Base-by-base conservation (phyloP, 352 stramenopile species). In the Globisporangium heterothallicum region DNA sequence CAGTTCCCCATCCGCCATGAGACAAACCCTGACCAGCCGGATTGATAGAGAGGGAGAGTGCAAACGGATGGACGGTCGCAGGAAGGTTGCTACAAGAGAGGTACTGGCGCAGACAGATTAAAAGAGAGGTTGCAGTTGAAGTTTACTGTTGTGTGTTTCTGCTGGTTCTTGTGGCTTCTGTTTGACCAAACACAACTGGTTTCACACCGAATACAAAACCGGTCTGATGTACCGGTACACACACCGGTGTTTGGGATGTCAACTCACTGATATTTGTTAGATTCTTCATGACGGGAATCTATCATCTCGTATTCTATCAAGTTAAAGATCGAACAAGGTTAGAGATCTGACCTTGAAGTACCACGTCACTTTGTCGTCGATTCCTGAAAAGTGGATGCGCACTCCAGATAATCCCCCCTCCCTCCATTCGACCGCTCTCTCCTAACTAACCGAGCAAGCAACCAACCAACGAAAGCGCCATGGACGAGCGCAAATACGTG, bases 401-500 rank as follows among this genome's bases (percentile, higher is more conserved):
- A n/a, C n/a, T n/a, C n/a, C n/a, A n/a, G n/a, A n/a, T n/a, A n/a
- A n/a, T n/a, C n/a, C n/a, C n/a, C n/a, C 32, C 4, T 38, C 32
- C 32, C 32, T 38, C 32, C 32, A 18, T 10, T 38, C n/a, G 6
- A 18, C 32, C 32, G n/a, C 6, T 38, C n/a, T 38, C 32, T 16
- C 32, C 32, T 38, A 3, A 2, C 32, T 10, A 38, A n/a, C n/a
- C n/a, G n/a, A n/a, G n/a, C n/a, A n/a, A n/a, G n/a, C 32, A 16
- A 38, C 10, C 14, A 16, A 38, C 10, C 14, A 36, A 38, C 12
- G 4, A 38, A 38, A 16, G 32, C 10, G n/a, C 8, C 6, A 84
- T 86, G 74, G 72, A 84, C 59, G 50, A 64, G n/a, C 67, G 70
- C 27, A 76, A 79, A 42, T 87, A 87, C 42, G 68, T 79, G 42